Base-by-base conservation (phyloP, 2,329 filamentous ascomycete genomes). In the Beauveria caledonica region DNA sequence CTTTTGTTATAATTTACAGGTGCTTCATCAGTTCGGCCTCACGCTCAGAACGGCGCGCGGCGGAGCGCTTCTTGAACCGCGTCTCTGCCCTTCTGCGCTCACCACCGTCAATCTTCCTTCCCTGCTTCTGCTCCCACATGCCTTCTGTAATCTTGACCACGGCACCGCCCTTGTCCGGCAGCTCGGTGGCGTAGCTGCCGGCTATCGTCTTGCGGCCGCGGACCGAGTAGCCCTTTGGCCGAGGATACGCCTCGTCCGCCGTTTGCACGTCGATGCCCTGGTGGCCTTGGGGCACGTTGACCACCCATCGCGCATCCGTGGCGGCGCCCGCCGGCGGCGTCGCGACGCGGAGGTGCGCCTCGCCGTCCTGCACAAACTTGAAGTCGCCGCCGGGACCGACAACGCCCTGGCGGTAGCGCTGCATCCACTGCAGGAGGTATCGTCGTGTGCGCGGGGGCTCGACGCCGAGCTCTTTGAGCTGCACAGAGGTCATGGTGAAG, bases 81-180 rank as follows among this genome's bases (percentile, higher is more conserved):
- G 97, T 86, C 77, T 96, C 88, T 17, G 88, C 89, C 73, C 84
- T 86, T 74, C 94, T 85, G 73, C 94, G 86, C 80, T 99, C 94
- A 80, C 94, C 94, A 70, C 94, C 94, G 75, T 97, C 92, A 66
- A 99, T 87, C 86, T 97, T 97, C 69, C 86, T 85, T 29, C 94
- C 93, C 68, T 87, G 83, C 71, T 83, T 87, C 68, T 92, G 81
- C 78, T 97, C 93, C 94, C 93, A 97, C 79, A 97, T 88, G 10
- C 93, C 92, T 73, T 97, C 92, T 60, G 86, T 85, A 23, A 90
- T 81, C 64, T 80, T 79, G 66, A 97, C 80, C 56, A 80, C 78
- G 11, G 87, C 89, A 9, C 84, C 86, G 45, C 78, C 76, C 1
- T 84, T 81, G 1, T 83, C 83, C 73, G 88, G 86, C 29, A 92